Evolutionary conservation across 345 rosid species (phyloP).

Genomic region (Syzygium jambos): DNA sequence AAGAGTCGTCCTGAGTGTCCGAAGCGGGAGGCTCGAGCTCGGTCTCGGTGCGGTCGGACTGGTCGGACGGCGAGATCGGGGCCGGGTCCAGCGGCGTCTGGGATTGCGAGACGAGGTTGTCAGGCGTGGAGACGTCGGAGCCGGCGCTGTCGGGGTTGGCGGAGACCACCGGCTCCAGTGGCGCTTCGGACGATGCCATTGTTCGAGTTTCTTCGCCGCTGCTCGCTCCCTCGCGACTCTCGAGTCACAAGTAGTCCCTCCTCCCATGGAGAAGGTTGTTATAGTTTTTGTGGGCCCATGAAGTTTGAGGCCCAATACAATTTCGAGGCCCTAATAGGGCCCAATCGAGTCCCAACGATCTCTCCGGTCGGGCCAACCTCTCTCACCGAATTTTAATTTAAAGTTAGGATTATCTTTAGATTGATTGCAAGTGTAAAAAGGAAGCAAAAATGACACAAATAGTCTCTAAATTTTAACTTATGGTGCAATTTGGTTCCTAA

Average conservation of each 20-base stretch:
- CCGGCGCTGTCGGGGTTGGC: conserved; percentile 26
- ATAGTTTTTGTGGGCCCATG: not conserved
- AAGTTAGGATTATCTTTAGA: too few relatives aligned
- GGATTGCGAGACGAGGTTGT: conserved; percentile 25
- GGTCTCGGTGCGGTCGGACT: conserved; percentile 21
- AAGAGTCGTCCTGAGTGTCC: conserved; percentile 14
- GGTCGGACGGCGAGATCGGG: conserved; percentile 23
- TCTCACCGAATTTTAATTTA: not conserved
- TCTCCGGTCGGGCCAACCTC: not conserved
- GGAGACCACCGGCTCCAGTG: conserved; percentile 19
- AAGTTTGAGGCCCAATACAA: not conserved
- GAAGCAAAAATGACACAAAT: too few relatives aligned
- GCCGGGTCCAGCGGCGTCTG: conserved; percentile 6
- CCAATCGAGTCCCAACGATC: not conserved
- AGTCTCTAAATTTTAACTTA: too few relatives aligned
- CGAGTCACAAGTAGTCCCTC: not conserved
- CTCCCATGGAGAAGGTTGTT: not conserved
- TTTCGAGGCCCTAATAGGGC: not conserved
- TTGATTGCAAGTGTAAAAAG: not conserved
- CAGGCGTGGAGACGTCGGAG: conserved; percentile 49
- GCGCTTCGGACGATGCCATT: not conserved
- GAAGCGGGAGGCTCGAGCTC: conserved; percentile 30
- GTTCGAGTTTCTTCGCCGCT: not conserved
- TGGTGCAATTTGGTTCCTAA: too few relatives aligned
- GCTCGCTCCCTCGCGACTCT: not conserved